These are phyloP conservation scores for Globisporangium canariense DNA, from an alignment of 352 stramenopile genomes.

Conservation along the genomic window DNA sequence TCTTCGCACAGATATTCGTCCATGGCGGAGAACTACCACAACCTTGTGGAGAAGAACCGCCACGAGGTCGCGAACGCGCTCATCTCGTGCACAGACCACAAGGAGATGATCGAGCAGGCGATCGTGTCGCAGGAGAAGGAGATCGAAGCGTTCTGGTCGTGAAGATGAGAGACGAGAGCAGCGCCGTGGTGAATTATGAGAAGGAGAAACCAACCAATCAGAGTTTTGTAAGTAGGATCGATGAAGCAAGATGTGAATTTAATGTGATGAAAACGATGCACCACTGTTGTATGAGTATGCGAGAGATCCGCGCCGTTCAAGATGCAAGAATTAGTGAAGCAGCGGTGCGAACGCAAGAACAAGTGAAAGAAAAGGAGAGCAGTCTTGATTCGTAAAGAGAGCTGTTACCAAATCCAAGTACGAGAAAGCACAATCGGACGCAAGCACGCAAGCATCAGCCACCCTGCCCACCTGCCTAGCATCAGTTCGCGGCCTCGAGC, in stretches of 20 bases:
- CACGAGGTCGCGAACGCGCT: slow-evolving; percentile 61
- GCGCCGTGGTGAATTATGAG: background rate
- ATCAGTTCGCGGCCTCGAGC: slow-evolving; percentile 21
- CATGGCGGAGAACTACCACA: slow-evolving; percentile 50
- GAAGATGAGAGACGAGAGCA: slow-evolving; percentile 8
- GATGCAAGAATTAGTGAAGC: background rate
- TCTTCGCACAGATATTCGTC: slow-evolving; percentile 29
- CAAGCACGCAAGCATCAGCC: too few species aligned
- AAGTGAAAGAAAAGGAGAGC: background rate
- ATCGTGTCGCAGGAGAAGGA: slow-evolving; percentile 62
- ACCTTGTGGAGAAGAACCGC: slow-evolving; percentile 54
- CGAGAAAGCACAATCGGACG: background rate
- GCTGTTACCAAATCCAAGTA: background rate
- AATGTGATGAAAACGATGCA: slow-evolving; percentile 2
- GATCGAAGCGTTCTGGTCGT: slow-evolving; percentile 47
- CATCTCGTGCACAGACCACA: slow-evolving; percentile 63
- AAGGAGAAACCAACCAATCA: background rate
- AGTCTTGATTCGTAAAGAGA: slow-evolving; percentile 1
- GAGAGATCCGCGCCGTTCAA: background rate
- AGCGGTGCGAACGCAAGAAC: background rate
- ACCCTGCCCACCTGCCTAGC: background rate
- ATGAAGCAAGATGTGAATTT: background rate
- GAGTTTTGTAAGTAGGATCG: background rate
- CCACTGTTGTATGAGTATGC: slow-evolving; percentile 12
- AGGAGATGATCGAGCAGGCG: slow-evolving; percentile 51